phyloP scores from a whole-genome alignment of 129 eudicot genomes.

The Tagetes erecta region DNA sequence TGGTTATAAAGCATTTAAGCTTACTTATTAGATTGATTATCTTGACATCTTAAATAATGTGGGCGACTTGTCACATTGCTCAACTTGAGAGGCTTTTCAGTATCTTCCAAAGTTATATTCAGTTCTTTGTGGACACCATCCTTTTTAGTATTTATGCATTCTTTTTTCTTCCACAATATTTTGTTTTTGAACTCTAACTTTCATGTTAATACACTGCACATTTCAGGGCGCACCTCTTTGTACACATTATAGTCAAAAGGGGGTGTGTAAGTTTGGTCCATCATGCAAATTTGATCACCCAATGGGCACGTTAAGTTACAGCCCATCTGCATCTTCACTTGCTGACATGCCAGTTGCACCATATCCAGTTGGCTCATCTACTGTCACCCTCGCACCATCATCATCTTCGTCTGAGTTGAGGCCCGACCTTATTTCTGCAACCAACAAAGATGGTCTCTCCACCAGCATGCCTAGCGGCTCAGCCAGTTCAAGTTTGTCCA shows the following conservation, averaged over 20 bases:
- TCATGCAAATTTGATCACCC: conserved; percentile 94
- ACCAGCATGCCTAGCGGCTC: conserved; percentile 63
- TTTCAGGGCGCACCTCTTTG: conserved; percentile 84
- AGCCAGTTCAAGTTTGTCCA: conserved; percentile 60
- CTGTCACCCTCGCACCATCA: conserved; percentile 81
- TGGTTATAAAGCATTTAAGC: no score
- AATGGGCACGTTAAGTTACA: conserved; percentile 72
- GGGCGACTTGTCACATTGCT: not conserved
- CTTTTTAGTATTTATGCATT: not conserved
- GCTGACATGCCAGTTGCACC: conserved; percentile 96
- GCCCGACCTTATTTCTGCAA: conserved; percentile 47
- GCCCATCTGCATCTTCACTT: conserved; percentile 86
- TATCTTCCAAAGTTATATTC: not conserved
- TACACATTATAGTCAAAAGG: conserved; percentile 76
- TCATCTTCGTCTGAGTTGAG: conserved; percentile 79
- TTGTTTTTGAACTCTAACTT: not conserved
- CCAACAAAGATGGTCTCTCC: conserved; percentile 47
- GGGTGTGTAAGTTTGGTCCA: conserved; percentile 82
- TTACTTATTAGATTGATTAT: no score
- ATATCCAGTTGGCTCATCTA: conserved; percentile 79
- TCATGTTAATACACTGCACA: conserved; percentile 9
- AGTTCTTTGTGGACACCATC: not conserved
- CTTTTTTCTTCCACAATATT: not conserved
- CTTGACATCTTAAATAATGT: no score
- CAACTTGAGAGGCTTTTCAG: not conserved